Conservation (phyloP, 2,329 filamentous ascomycete species). For the Madurella fahalii region DNA sequence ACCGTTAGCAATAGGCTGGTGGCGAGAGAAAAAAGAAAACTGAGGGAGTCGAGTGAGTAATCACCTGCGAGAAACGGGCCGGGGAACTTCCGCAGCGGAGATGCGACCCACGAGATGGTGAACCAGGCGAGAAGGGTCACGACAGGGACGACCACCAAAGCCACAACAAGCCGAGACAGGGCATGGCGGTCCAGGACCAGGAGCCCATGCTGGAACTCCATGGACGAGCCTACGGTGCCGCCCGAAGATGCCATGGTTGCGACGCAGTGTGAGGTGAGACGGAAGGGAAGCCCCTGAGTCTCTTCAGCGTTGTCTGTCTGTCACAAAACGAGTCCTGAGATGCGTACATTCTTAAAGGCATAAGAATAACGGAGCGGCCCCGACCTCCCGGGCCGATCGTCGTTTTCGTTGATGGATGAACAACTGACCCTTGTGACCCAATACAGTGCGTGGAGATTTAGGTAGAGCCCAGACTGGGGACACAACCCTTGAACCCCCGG, state of each 20-base stretch:
- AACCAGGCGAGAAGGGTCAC: slow-evolving; percentile 13
- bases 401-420: too few species aligned
- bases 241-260: not conserved
- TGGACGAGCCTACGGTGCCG: not conserved
- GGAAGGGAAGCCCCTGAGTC: not conserved
- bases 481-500: too few species aligned
- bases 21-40: not conserved
- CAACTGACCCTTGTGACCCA: too few species aligned
- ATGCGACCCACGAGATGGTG: slow-evolving; percentile 20
- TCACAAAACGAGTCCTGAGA: too few species aligned
- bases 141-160: not conserved
- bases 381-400: too few species aligned
- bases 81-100: slow-evolving; percentile 30
- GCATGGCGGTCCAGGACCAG: not conserved
- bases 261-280: not conserved
- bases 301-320: not conserved
- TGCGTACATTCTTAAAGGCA: too few species aligned
- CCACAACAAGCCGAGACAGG: not conserved
- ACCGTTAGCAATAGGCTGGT: not conserved
- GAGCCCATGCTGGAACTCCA: not conserved
- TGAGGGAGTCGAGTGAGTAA: not conserved
- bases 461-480: too few species aligned
- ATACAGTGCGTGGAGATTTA: too few species aligned
- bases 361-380: too few species aligned
- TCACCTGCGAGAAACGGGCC: slow-evolving; percentile 30